phyloP scores from a whole-genome alignment of 345 rosid genomes.

The Isatis tinctoria region DNA sequence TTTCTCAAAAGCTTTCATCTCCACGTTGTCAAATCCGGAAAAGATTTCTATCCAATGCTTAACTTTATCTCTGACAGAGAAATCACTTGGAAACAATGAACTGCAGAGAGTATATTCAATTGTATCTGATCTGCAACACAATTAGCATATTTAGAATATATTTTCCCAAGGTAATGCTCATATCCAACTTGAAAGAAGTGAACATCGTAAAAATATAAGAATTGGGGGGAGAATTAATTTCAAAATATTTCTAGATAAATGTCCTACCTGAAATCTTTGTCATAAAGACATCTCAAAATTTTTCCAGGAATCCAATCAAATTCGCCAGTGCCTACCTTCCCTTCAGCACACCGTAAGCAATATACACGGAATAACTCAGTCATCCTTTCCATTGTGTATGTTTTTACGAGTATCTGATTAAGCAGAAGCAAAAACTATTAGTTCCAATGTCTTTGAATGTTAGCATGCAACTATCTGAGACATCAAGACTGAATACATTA shows the following conservation, averaged over 20 bases:
- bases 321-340: constrained; percentile 41
- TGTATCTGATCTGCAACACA: constrained; percentile 78
- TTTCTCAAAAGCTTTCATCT: constrained; percentile 83
- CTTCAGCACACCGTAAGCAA: constrained; percentile 51
- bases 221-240: background rate
- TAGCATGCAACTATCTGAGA: constrained; percentile 13
- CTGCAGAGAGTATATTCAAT: constrained; percentile 70
- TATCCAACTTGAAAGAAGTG: background rate
- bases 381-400: constrained; percentile 82
- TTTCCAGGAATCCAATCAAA: constrained; percentile 98
- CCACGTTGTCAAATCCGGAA: constrained; percentile 77
- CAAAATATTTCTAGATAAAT: background rate
- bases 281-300: constrained; percentile 87
- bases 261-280: constrained; percentile 86
- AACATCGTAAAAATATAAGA: background rate
- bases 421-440: background rate
- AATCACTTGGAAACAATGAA: constrained; percentile 62
- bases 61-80: constrained; percentile 60
- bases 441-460: constrained; percentile 12
- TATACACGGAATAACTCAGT: constrained; percentile 68
- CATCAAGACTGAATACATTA: constrained; percentile 19
- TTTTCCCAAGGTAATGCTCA: background rate
- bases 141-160: background rate
- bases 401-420: constrained; percentile 78
- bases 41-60: constrained; percentile 76